These are phyloP conservation scores for Beverwykella pulmonaria DNA, from an alignment of 495 filamentous ascomycete genomes.

Conservation along the genomic window DNA sequence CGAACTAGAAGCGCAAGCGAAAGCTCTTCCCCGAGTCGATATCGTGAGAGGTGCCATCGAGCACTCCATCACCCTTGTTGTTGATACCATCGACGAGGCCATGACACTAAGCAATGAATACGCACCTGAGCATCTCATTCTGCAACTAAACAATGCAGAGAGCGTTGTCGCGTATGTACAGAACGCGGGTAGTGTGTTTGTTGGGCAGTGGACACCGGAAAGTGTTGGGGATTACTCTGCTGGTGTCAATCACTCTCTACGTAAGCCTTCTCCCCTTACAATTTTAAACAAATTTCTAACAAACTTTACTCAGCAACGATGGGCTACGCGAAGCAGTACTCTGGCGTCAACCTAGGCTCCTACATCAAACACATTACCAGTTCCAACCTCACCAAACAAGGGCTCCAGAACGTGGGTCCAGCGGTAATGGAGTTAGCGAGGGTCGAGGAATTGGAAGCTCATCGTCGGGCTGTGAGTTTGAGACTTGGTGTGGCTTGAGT, in stretches of 20 bases:
- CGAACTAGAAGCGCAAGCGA: conserved; percentile 88
- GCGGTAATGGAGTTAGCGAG: conserved; percentile 93
- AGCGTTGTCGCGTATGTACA: conserved; percentile 74
- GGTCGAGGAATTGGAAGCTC: conserved; percentile 93
- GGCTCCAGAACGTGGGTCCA: conserved; percentile 75
- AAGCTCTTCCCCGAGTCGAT: conserved; percentile 81
- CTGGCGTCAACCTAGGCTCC: conserved; percentile 90
- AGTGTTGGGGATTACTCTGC: conserved; percentile 97
- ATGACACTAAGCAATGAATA: conserved; percentile 89
- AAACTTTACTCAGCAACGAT: conserved; percentile 71
- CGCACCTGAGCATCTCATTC: conserved; percentile 95
- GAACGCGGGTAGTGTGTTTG: conserved; percentile 94
- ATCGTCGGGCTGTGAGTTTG: conserved; percentile 88
- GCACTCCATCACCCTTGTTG: conserved; percentile 88
- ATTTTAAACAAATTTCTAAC: neutral
- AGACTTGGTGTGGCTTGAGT: conserved; percentile 56
- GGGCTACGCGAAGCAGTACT: conserved; percentile 97
- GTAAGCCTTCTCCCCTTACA: conserved; percentile 60
- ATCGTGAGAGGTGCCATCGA: conserved; percentile 90
- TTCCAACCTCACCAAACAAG: conserved; percentile 82
- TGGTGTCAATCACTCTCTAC: conserved; percentile 94
- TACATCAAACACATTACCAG: conserved; percentile 97
- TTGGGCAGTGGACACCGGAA: conserved; percentile 94
- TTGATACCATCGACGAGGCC: conserved; percentile 77
- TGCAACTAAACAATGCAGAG: conserved; percentile 78